Evolutionary conservation across 306 rosid genomes (phyloP).

Genomic region (Cicer pinnatifidum): DNA sequence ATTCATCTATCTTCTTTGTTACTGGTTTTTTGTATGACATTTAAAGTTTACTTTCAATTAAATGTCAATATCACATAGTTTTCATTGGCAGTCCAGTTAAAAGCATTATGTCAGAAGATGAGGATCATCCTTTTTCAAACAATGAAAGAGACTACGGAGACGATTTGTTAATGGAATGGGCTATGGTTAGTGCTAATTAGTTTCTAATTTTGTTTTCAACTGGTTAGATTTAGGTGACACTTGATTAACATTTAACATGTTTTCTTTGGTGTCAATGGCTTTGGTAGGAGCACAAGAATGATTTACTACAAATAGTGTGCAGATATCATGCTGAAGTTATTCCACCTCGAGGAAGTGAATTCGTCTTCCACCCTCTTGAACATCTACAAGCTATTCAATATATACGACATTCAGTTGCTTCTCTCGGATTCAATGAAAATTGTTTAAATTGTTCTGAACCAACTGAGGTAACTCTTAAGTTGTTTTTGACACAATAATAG

Average conservation of each 20-base stretch:
- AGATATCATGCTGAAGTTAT: constrained; percentile 75
- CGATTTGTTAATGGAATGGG: constrained; percentile 80
- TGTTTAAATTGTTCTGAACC: constrained; percentile 50
- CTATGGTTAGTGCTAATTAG: constrained; percentile 70
- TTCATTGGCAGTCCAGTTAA: constrained; percentile 92
- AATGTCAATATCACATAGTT: constrained; percentile 55
- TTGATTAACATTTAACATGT: constrained; percentile 45
- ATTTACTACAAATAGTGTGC: constrained; percentile 83
- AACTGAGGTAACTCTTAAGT: constrained; percentile 62
- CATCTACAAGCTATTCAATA: constrained; percentile 86
- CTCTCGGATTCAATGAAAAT: constrained; percentile 64
- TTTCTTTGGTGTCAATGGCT: constrained; percentile 41
- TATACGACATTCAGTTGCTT: constrained; percentile 63
- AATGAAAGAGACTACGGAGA: constrained; percentile 64
- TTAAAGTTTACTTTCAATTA: constrained; percentile 33
- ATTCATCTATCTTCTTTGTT: constrained; percentile 3
- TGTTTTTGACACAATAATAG: constrained; percentile 26
- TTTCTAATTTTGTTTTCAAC: constrained; percentile 42
- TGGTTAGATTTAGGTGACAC: constrained; percentile 36
- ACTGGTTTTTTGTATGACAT: constrained; percentile 30
- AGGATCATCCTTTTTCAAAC: constrained; percentile 63
- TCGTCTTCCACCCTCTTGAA: constrained; percentile 85
- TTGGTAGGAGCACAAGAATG: constrained; percentile 79
- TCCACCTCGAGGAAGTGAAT: constrained; percentile 70
- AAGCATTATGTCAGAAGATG: constrained; percentile 85